Evolutionary conservation across 1,284 basidiomycete species (phyloP).

Genomic region (Ganoderma meredithae): DNA sequence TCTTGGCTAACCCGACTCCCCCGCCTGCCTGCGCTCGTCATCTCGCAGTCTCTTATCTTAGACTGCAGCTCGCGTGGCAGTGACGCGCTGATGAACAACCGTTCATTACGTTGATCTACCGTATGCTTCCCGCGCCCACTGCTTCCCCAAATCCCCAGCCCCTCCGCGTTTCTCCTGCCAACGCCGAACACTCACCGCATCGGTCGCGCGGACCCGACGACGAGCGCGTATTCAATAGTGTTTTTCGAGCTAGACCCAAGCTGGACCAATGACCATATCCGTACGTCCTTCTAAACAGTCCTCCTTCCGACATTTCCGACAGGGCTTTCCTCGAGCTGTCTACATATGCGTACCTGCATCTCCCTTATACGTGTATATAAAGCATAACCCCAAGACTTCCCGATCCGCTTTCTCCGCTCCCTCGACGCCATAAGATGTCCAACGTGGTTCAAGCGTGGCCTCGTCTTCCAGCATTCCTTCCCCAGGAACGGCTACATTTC

Average conservation of each 20-base stretch:
- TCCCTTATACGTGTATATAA: background rate
- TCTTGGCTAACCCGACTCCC: background rate
- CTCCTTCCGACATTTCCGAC: background rate
- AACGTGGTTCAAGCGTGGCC: conserved; percentile 3
- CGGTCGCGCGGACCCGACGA: conserved; percentile 6
- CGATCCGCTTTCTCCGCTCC: conserved; percentile 1
- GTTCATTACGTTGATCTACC: conserved; percentile 25
- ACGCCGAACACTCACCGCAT: background rate
- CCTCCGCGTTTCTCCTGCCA: background rate
- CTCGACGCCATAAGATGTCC: background rate
- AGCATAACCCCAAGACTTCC: conserved; percentile 11
- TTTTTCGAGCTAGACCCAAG: background rate
- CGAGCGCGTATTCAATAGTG: background rate
- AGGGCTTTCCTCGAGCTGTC: background rate
- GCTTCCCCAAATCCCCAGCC: conserved; percentile 20
- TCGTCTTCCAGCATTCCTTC: background rate
- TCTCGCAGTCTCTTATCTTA: background rate
- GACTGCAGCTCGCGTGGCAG: background rate
- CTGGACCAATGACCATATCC: no score
- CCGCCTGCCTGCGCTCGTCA: background rate
- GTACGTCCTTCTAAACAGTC: no score
- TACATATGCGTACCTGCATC: background rate
- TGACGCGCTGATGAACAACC: background rate
- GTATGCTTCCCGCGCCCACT: conserved; percentile 13
- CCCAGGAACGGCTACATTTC: background rate